Base-by-base conservation (phyloP, 2,329 filamentous ascomycete species). In the Sporothrix luriei region DNA sequence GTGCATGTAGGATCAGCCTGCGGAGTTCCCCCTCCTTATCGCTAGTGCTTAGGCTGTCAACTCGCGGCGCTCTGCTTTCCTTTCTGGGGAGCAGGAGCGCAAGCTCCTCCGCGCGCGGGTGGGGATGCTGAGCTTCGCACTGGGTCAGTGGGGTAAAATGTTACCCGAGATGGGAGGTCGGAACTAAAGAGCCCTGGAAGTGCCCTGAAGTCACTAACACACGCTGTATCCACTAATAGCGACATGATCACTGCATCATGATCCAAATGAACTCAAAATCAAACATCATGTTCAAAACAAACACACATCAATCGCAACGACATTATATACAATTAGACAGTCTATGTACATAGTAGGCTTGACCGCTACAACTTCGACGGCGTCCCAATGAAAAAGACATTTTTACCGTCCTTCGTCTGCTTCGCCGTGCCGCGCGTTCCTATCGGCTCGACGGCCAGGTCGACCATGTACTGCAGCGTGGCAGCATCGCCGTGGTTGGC, bases 341-440 rank as follows among this genome's bases (percentile, higher is more conserved):
- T 62, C 14, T 40, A 65, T 65, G 9, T 43, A 43, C 40, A 33
- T 9, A 43, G 9, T 10, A 43, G 13, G 40, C 57, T 26, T 10
- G 16, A 7, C 43, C 51, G 5, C 16, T 64, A 71, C 57, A 71
- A 4, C 51, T 59, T 70, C 6, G 65, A 11, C 5, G 68, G 24
- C 10, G 59, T 21, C 16, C 29, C 49, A 6, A 70, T 33, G 14
- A 52, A 71, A 7, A 71, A 70, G 4, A 61, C 54, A 33, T 70
- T 71, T 10, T 67, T 68, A 14, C 68, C 68, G 40, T 70, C 68
- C 24, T 65, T 48, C 46, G 62, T 57, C 29, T 70, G 68, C 7
- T 29, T 48, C 24, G 64, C 65, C 1, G 55, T 7, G 13, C 70
- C 70, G 14, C 14, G n/a, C 2, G 43, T 46, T 0, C 68, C 70